Conservation (phyloP, 176 grass and related monocot species). For the Carex myosuroides region DNA sequence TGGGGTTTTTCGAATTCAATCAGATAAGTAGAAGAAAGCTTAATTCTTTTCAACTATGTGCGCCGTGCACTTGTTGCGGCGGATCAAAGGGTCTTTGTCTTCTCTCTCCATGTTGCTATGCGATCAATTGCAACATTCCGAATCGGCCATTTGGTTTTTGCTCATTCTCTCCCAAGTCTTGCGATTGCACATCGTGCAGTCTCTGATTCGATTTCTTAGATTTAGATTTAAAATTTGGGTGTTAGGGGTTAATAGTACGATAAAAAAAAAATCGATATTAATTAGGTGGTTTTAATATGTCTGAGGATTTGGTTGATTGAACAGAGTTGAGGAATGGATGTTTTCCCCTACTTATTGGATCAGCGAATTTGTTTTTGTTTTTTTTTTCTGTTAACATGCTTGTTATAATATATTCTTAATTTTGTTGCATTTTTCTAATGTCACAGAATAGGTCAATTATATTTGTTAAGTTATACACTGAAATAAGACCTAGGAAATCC, state of each 20-base stretch:
- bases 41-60: slow-evolving; percentile 75
- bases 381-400: neutral
- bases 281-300: neutral
- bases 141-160: slow-evolving; percentile 94
- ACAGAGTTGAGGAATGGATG: neutral
- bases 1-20: slow-evolving; percentile 45
- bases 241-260: neutral
- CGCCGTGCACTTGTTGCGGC: slow-evolving; percentile 89
- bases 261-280: neutral
- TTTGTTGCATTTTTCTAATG: neutral
- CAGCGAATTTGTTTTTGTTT: neutral
- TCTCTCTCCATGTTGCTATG: slow-evolving; percentile 88
- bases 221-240: neutral
- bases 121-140: slow-evolving; percentile 99
- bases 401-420: neutral
- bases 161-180: slow-evolving; percentile 81
- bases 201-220: slow-evolving; percentile 30
- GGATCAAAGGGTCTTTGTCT: slow-evolving; percentile 51
- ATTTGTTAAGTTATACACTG: neutral
- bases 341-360: neutral
- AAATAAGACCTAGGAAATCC: neutral
- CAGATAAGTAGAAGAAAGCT: slow-evolving; percentile 51
- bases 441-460: neutral
- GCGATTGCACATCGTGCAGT: slow-evolving; percentile 62
- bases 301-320: neutral